Evolutionary conservation across 768 basidiomycete species (phyloP), one percentile per base, ranked within the genome.

Genomic region (Inosperma sp.): DNA sequence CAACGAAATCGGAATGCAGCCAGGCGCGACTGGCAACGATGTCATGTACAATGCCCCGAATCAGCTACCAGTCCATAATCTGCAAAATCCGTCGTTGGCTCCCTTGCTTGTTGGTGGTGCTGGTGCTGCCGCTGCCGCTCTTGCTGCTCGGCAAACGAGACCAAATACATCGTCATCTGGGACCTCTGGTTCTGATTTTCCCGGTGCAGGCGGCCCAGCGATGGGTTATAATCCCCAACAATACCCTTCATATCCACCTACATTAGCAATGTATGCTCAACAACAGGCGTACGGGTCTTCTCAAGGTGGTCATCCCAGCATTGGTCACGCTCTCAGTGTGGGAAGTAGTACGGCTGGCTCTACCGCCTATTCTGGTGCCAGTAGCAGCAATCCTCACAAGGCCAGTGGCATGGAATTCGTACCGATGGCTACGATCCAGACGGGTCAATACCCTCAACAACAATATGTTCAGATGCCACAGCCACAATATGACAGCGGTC

Each of bases 161-260:
- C 35, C 46, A 12, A 37, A 27, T 26, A 48, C 46, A 37, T 48
- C 19, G 23, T 47, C 44, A 7, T 33, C 46, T 17, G 27, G 23
- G 16, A 1, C 8, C 21, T 48, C 45, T 5, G n/a, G 45, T 22
- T 48, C 23, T 8, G 34, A 48, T 26, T 21, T 25, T 34, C 16
- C 31, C 5, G 16, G 4, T 19, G 33, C 12, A 19, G 31, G 21
- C 5, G 35, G 29, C 37, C 5, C 35, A 10, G 9, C 45, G 10
- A 14, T 48, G n/a, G 34, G 34, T 14, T 48, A 48, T 27, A 19
- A 5, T 17, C 34, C 46, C 29, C 46, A 48, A 14, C 46, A 48
- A 36, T 48, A 48, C 25, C 25, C 34, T 17, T 8, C 8, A 0
- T 21, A 34, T 31, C 43, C 43, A 25, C 19, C 45, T 19, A 25